phyloP scores from a whole-genome alignment of 2,329 filamentous ascomycete genomes.

The Sarocladium strictum region DNA sequence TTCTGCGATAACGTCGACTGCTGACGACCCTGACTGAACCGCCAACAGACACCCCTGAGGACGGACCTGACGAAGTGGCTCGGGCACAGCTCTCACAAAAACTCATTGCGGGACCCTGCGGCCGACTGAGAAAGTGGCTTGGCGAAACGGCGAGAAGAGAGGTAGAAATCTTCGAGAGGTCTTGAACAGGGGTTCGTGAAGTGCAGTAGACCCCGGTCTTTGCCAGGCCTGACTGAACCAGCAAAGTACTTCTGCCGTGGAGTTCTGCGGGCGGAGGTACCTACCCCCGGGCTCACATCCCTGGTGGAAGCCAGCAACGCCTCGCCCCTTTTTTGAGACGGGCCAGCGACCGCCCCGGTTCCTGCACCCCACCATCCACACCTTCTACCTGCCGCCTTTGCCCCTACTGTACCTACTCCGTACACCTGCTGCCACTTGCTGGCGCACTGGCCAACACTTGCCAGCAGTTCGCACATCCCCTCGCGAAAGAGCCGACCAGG shows the following conservation, averaged over 20 bases:
- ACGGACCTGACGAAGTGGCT: neutral
- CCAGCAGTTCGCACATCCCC: neutral
- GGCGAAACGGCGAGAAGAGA: neutral
- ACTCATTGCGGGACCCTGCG: neutral
- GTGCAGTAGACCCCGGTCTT: slow-evolving; percentile 2
- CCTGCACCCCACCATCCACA: slow-evolving; percentile 3
- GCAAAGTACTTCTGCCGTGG: slow-evolving; percentile 4
- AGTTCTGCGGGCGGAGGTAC: neutral
- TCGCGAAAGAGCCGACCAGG: neutral
- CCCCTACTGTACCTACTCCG: too few species aligned
- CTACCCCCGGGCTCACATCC: neutral
- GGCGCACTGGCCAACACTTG: neutral
- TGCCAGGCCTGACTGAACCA: neutral
- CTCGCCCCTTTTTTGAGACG: neutral
- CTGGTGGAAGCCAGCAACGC: neutral
- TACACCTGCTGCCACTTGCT: neutral
- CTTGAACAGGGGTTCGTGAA: neutral
- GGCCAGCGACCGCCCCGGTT: neutral
- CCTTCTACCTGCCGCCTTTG: neutral
- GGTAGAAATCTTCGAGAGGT: neutral
- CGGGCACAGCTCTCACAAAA: neutral
- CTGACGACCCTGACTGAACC: neutral
- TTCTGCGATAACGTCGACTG: neutral
- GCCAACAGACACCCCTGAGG: neutral
- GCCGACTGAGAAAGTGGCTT: slow-evolving; percentile 4